Base-by-base conservation (phyloP, 495 filamentous ascomycete species). In the Talaromyces proteolyticus region DNA sequence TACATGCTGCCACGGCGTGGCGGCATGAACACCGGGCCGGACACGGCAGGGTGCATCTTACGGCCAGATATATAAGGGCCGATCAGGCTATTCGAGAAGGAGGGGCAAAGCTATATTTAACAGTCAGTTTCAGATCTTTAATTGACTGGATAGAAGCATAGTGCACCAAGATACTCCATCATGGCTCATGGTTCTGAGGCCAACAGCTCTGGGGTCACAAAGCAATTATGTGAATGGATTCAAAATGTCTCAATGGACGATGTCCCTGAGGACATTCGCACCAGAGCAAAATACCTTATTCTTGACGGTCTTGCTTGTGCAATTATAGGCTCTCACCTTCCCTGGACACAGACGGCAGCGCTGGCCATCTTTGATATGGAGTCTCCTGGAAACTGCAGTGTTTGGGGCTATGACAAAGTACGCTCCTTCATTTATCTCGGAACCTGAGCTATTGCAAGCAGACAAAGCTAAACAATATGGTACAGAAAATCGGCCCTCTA, bases 231-330 rank as follows among this genome's bases (percentile, higher is more conserved):
- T 20, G 52, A 47, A 16, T 53, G 50, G 56, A 50, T 53, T 17
- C 24, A 51, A 18, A 16, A 34, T 25, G 36, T 51, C n/a, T 46
- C 36, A 1, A 29, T 58, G 21, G 24, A 49, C 23, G 43, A 56
- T 36, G 25, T 53, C 17, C 53, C 50, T 4, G 37, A 50, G 4
- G 21, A 40, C 16, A 46, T 58, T 16, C 50, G 36, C 23, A 50
- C 37, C 17, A 55, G 69, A 16, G 65, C 64, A 3, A 74, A 75
- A 53, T 60, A 75, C 55, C 56, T 73, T 10, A 65, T 78, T 17
- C 54, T 76, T 0, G 74, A 77, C 49, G 72, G 72, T 17, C 44
- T 76, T 1, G 65, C 56, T 3, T 75, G 67, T 50, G 65, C 42
- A n/a, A 45, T 75, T 7, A 55, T 74, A 10, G 73, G 68, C 1